Conservation (phyloP, 2,329 filamentous ascomycete genomes). For the Ascochyta fabae region DNA sequence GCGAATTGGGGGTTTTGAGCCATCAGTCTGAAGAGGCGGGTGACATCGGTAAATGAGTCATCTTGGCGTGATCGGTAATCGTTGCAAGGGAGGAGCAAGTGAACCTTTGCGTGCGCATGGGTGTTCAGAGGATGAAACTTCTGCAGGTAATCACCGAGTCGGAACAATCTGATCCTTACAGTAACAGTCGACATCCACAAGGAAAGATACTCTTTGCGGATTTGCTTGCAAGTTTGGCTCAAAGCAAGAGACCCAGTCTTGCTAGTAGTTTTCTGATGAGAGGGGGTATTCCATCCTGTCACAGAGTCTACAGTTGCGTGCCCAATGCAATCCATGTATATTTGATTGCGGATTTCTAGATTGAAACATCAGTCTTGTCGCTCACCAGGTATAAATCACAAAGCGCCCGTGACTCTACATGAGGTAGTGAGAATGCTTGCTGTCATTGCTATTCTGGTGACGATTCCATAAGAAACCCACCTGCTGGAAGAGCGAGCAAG, state of each 20-base stretch:
- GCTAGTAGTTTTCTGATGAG: neutral
- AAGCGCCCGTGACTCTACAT: no score
- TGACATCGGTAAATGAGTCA: no score
- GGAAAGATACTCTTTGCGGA: neutral
- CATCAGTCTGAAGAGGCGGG: neutral
- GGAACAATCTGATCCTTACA: neutral
- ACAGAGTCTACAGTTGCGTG: neutral
- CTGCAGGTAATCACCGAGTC: neutral
- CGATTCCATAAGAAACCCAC: neutral
- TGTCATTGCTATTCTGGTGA: neutral
- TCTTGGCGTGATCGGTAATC: no score
- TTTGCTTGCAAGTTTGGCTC: neutral
- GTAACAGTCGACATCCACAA: neutral
- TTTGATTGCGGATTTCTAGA: neutral
- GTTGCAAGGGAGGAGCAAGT: no score
- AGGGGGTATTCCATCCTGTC: neutral
- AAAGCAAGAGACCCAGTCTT: neutral
- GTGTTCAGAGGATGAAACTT: no score
- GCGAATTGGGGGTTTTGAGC: neutral
- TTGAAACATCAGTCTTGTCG: neutral
- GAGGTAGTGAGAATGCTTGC: no score
- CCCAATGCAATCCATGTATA: neutral
- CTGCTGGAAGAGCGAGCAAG: neutral
- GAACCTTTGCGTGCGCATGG: no score
- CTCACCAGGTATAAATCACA: neutral